Evolutionary conservation across 306 rosid genomes (phyloP).

Genomic region (Vicia faba): DNA sequence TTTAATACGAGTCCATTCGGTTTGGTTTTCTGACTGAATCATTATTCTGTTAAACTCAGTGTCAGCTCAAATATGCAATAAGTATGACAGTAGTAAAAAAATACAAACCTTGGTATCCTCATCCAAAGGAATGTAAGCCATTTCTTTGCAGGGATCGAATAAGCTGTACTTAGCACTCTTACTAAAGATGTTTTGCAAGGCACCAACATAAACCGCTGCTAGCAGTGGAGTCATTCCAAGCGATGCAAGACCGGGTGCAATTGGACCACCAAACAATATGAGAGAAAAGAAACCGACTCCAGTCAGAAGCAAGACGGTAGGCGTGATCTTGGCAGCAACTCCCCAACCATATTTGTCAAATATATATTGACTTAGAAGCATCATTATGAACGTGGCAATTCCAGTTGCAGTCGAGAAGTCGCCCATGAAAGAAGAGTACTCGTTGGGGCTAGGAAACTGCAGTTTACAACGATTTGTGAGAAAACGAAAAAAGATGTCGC

Average conservation of each 20-base stretch:
- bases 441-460: conserved; percentile 98
- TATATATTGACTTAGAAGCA: conserved; percentile 85
- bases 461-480: conserved; percentile 7
- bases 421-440: conserved; percentile 92
- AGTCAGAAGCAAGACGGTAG: conserved; percentile 82
- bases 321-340: conserved; percentile 90
- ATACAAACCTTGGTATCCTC: conserved; percentile 90
- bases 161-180: conserved; percentile 99
- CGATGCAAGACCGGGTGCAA: conserved; percentile 65
- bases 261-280: conserved; percentile 72
- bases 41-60: background rate
- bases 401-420: conserved; percentile 98
- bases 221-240: conserved; percentile 93
- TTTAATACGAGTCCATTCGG: no score
- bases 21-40: background rate
- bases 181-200: conserved; percentile 97
- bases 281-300: conserved; percentile 93
- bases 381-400: conserved; percentile 88
- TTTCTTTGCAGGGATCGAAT: conserved; percentile 98
- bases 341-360: conserved; percentile 96
- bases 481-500: background rate
- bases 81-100: conserved; percentile 5
- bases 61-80: background rate
- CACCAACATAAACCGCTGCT: conserved; percentile 98
- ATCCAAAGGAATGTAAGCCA: conserved; percentile 98